A percentile compares a stretch with the other conserved stretches of the same genome.
phyloP scores from a whole-genome alignment of 2,329 filamentous ascomycete species.

The Furcasterigmium sp. region DNA sequence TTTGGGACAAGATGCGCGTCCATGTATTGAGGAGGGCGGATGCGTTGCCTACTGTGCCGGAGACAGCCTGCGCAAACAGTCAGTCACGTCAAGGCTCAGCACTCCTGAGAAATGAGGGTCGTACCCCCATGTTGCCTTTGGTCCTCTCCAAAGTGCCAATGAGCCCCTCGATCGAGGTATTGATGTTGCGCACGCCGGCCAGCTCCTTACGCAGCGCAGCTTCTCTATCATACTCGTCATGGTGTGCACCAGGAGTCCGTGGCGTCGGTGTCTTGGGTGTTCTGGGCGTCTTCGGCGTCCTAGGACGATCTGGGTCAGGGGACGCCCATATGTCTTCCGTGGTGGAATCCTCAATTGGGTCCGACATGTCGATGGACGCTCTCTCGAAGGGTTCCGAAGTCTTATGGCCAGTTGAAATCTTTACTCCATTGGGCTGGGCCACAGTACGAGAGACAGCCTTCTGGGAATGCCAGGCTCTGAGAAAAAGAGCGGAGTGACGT shows the following conservation, averaged over 20 bases:
- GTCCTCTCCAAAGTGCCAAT: constrained; percentile 67
- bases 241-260: constrained; percentile 32
- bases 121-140: constrained; percentile 70
- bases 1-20: constrained; percentile 93
- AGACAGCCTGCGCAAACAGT: constrained; percentile 62
- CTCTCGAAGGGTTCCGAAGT: background rate
- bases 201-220: constrained; percentile 72
- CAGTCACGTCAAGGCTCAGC: background rate
- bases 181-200: constrained; percentile 78
- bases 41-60: constrained; percentile 78
- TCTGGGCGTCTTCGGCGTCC: constrained; percentile 41
- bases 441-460: too few relatives aligned
- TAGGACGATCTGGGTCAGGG: constrained; percentile 29
- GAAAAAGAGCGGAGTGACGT: constrained; percentile 1
- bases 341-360: constrained; percentile 39
- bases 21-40: constrained; percentile 89
- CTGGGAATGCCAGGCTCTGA: background rate
- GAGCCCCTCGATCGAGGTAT: constrained; percentile 77
- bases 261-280: constrained; percentile 41
- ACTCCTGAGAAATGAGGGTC: background rate
- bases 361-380: constrained; percentile 30
- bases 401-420: too few relatives aligned
- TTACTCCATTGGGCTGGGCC: too few relatives aligned
- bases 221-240: constrained; percentile 59
- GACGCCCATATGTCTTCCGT: constrained; percentile 44